Conservation (phyloP, 1,139 yeast genomes). For the Geotrichum restrictum region DNA sequence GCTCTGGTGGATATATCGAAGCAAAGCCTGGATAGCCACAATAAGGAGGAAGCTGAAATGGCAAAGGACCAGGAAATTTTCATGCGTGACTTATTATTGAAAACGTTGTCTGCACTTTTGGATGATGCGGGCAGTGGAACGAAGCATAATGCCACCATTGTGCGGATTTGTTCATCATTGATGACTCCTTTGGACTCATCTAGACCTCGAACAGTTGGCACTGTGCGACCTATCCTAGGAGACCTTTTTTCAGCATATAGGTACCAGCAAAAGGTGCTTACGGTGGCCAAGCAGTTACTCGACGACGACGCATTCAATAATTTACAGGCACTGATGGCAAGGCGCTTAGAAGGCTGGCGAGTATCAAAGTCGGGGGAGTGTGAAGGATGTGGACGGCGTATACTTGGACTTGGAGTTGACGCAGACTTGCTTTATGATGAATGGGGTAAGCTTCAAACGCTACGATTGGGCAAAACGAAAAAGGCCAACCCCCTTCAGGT, state of each 20-base stretch:
- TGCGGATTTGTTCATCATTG: slow-evolving; percentile 31
- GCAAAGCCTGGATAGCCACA: background rate
- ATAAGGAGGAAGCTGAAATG: background rate
- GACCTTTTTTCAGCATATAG: slow-evolving; percentile 63
- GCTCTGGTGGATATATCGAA: slow-evolving; percentile 30
- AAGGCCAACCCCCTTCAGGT: background rate
- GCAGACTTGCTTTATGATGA: slow-evolving; percentile 37
- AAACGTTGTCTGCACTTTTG: slow-evolving; percentile 29
- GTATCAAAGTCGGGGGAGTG: slow-evolving; percentile 52
- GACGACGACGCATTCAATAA: slow-evolving; percentile 52
- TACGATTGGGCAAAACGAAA: slow-evolving; percentile 11
- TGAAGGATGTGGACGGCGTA: slow-evolving; percentile 62
- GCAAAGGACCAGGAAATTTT: slow-evolving; percentile 20
- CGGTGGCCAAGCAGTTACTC: slow-evolving; percentile 51
- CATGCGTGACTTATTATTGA: slow-evolving; percentile 26
- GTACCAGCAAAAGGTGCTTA: slow-evolving; percentile 57
- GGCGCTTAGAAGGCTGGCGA: slow-evolving; percentile 58
- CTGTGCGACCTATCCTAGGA: slow-evolving; percentile 56
- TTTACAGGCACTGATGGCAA: slow-evolving; percentile 42
- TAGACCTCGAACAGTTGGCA: slow-evolving; percentile 28
- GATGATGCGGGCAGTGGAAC: slow-evolving; percentile 26
- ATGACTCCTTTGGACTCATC: slow-evolving; percentile 26
- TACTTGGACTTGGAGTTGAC: slow-evolving; percentile 60
- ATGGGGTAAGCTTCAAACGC: slow-evolving; percentile 34
- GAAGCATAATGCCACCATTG: slow-evolving; percentile 30